phyloP scores from a whole-genome alignment of 768 basidiomycete genomes.

The Leccinum aurantiacum region DNA sequence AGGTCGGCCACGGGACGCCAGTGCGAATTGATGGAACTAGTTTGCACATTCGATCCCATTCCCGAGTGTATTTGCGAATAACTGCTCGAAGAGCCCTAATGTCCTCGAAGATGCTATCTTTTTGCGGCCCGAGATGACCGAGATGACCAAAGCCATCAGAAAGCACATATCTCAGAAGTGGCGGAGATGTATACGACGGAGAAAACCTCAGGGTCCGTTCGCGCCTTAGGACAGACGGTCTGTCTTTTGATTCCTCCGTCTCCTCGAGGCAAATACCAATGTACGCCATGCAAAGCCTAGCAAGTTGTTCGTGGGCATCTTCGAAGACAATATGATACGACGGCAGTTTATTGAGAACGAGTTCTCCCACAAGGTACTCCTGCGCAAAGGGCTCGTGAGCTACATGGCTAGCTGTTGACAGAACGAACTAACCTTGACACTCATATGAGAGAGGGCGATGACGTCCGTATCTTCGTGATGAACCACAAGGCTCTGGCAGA shows the following conservation, averaged over 20 bases:
- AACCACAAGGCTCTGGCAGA: conserved; percentile 9
- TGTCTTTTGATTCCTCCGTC: not conserved
- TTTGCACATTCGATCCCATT: conserved; percentile 4
- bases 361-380: conserved; percentile 17
- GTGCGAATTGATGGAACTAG: not conserved
- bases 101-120: not conserved
- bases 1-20: conserved; percentile 5
- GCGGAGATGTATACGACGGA: not conserved
- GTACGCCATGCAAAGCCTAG: conserved; percentile 15
- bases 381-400: not conserved
- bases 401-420: not conserved
- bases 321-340: conserved; percentile 10
- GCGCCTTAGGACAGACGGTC: not conserved
- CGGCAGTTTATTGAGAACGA: not conserved
- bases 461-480: conserved; percentile 12
- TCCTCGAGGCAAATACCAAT: conserved; percentile 6
- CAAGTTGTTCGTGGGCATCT: conserved; percentile 5
- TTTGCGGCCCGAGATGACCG: not conserved
- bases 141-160: conserved; percentile 13
- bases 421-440: conserved; percentile 13
- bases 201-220: not conserved
- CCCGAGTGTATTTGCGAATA: not conserved
- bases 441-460: conserved; percentile 16
- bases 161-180: conserved; percentile 13
- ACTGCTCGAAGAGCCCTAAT: not conserved